Base-by-base conservation (phyloP, 257 asterid species). In the Marsdenia floribunda region DNA sequence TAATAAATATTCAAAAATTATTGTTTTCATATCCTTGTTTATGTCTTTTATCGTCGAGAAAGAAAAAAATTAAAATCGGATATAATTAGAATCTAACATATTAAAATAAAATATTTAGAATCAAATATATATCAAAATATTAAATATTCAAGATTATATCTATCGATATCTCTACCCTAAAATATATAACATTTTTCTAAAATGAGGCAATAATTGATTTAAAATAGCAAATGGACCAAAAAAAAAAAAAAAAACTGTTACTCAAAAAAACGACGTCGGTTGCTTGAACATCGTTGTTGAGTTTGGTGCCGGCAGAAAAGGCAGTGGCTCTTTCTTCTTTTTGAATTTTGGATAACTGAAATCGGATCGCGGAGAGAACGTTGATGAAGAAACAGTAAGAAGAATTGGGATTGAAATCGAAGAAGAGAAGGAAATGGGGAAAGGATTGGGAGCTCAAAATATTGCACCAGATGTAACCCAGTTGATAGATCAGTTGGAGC, bases 401-500 rank as follows among this genome's bases (percentile, higher is more conserved):
- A 68, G 22, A 24, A 64, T 60, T 53, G 44, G 15, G 5, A 26
- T 47, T 12, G 19, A 46, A 35, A n/a, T 11, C 3, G n/a, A 57
- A 73, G 22, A 57, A 37, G 24, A 35, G 6, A 26, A 2, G 19
- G 47, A 21, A 72, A 83, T 83, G 87, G 82, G 76, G 71, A 80
- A 80, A 58, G 84, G 84, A 1, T 52, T 66, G 24, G 83, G 86
- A 38, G 80, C 88, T 3, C 97, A 88, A 55, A 88, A 88, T 86
- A 85, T 94, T 12, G 88, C 93, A 79, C 86, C 93, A 35, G 98
- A 92, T 73, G 93, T 88, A 72, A 83, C 64, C 65, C 92, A 86
- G 80, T 75, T 92, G 81, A 85, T 90, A 76, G 99, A 94, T 77
- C 99, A 92, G 86, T 86, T 94, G 70, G 99, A 94, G 81, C 93